Percentiles rank a stretch among this genome's conserved stretches.
Conservation (phyloP, 129 eudicot species). For the Lonicera japonica region DNA sequence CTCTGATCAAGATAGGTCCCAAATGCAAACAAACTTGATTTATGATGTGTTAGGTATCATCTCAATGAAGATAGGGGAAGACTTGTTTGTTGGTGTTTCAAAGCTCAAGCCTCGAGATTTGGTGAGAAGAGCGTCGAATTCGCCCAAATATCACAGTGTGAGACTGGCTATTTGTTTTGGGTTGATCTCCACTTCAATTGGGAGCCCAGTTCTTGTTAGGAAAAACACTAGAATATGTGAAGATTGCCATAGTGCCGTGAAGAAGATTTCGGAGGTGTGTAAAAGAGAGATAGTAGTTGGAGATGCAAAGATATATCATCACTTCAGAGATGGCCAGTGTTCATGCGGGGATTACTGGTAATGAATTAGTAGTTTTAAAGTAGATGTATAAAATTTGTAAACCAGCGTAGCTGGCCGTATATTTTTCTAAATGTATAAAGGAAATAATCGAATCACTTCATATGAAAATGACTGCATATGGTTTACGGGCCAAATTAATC, state of each 20-base stretch:
- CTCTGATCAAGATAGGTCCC: conserved; percentile 42
- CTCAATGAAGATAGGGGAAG: conserved; percentile 34
- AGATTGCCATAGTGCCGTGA: conserved; percentile 61
- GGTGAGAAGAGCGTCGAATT: conserved; percentile 25
- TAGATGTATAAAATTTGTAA: background rate
- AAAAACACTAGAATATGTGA: conserved; percentile 64
- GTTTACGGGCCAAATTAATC: too few relatives aligned
- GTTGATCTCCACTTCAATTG: conserved; percentile 37
- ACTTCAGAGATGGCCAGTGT: conserved; percentile 53
- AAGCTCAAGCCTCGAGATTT: conserved; percentile 48
- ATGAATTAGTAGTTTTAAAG: background rate
- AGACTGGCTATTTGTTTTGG: conserved; percentile 65
- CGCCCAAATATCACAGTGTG: conserved; percentile 57
- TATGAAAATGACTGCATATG: background rate
- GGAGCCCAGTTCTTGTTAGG: conserved; percentile 48
- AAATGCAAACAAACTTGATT: conserved; percentile 20
- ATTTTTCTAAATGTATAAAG: background rate
- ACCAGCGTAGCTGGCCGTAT: background rate
- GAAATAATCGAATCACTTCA: background rate
- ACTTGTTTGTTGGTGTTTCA: conserved; percentile 7
- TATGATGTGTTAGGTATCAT: conserved; percentile 51
- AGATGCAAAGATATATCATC: conserved; percentile 78
- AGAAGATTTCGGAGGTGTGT: conserved; percentile 43
- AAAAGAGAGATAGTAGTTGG: conserved; percentile 70
- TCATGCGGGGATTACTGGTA: conserved; percentile 82